Conservation (phyloP, 192 early-diverging fungal genomes). For the Coemansia sp. region DNA sequence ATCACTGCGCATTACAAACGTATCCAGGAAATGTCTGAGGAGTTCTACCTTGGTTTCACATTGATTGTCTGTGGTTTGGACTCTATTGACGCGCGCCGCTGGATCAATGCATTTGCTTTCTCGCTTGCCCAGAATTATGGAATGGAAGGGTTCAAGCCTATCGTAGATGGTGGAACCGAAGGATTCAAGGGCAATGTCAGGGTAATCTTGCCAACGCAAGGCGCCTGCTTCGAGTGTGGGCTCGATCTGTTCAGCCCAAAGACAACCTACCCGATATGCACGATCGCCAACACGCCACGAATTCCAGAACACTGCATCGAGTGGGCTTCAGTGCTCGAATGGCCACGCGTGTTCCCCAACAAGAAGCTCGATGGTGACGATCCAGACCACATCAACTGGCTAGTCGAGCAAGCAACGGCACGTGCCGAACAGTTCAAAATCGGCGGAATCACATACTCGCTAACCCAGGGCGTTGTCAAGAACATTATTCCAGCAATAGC, state of each 20-base stretch:
- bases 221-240: constrained; percentile 95
- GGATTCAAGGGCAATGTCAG: constrained; percentile 95
- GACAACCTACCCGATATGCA: constrained; percentile 92
- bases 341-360: constrained; percentile 80
- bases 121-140: constrained; percentile 74
- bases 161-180: constrained; percentile 97
- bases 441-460: constrained; percentile 80
- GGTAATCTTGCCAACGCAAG: constrained; percentile 82
- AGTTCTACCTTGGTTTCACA: constrained; percentile 86
- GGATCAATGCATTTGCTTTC: constrained; percentile 93
- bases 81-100: constrained; percentile 91
- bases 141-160: constrained; percentile 74
- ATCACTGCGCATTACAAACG: constrained; percentile 81
- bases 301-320: constrained; percentile 98
- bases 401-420: constrained; percentile 63
- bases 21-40: constrained; percentile 95
- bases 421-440: constrained; percentile 86
- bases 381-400: constrained; percentile 75
- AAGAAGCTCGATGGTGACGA: constrained; percentile 78
- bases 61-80: constrained; percentile 93
- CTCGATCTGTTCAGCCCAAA: constrained; percentile 90
- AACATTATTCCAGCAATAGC: constrained; percentile 98
- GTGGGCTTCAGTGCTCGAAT: constrained; percentile 92
- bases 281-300: constrained; percentile 97
- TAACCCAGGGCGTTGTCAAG: constrained; percentile 97